phyloP scores from a whole-genome alignment of 805 yeast genomes.

The Kuraishia piskuri region DNA sequence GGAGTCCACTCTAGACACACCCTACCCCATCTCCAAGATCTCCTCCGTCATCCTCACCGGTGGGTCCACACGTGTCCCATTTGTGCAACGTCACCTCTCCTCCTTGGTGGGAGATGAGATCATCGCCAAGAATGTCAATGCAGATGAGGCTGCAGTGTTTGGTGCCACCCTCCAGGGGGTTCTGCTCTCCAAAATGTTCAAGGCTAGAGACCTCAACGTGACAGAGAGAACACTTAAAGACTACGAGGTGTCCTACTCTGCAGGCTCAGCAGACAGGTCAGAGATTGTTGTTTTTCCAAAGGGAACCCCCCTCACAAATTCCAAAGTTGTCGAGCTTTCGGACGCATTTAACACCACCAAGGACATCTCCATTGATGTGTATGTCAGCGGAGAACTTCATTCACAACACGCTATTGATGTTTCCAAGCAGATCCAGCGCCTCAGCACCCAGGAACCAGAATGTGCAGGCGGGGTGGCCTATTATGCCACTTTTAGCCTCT shows the following conservation, averaged over 20 bases:
- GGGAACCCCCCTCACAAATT: constrained; percentile 31
- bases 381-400: constrained; percentile 29
- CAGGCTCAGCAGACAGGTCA: constrained; percentile 15
- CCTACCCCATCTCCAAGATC: constrained; percentile 14
- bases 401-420: constrained; percentile 10
- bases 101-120: constrained; percentile 48
- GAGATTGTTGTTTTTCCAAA: constrained; percentile 31
- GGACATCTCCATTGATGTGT: constrained; percentile 18
- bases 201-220: constrained; percentile 51
- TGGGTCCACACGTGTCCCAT: constrained; percentile 87
- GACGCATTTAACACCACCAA: constrained; percentile 11
- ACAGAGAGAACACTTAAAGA: constrained; percentile 45
- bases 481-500: constrained; percentile 34
- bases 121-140: constrained; percentile 79
- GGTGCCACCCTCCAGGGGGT: constrained; percentile 88
- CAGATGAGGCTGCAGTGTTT: constrained; percentile 89
- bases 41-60: constrained; percentile 74
- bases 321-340: constrained; percentile 28
- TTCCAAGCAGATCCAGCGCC: neutral
- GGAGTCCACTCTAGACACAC: constrained; percentile 10
- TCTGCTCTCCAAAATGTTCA: constrained; percentile 57
- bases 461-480: constrained; percentile 31
- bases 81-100: constrained; percentile 57
- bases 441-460: constrained; percentile 16
- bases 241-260: constrained; percentile 29